Evolutionary conservation across 2,329 filamentous ascomycete genomes (phyloP), one percentile per base, ranked within the genome.

Genomic region (Penicillium sp.): DNA sequence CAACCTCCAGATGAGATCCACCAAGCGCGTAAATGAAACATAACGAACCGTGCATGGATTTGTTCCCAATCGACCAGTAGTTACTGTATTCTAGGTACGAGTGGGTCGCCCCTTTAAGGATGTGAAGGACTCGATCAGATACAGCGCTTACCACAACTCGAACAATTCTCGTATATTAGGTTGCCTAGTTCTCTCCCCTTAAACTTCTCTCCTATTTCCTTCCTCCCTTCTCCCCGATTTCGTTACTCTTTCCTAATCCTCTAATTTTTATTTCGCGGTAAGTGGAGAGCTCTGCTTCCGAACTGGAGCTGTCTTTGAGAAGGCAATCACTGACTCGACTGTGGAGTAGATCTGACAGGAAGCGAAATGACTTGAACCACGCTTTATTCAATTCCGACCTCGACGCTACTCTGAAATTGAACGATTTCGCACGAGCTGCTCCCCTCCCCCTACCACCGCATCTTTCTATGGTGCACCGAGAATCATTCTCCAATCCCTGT

Each of bases 101-200:
- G 49, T 51, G 49, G 49, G 42, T 42, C 40, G 13, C 50, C 54
- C 52, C 54, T 54, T 45, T 56, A 49, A 50, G 40, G 40, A 41
- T 49, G 40, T 41, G 31, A 26, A 16, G 31, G 10, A 37, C 35
- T 37, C 35, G 35, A 37, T 37, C 35, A 9, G 23, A 32, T 9
- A 20, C 18, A 24, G 18, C 23, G 18, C 29, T 7, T 32, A n/a
- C n/a, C n/a, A n/a, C n/a, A n/a, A n/a, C n/a, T n/a, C n/a, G 14
- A 11, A 16, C 26, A 27, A 11, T 18, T 34, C 31, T 32, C 31
- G 10, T 18, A 18, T 34, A 34, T 34, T 34, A 34, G 31, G 8
- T 18, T 34, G 14, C n/a, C 14, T 34, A 34, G 31, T 11, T 34
- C 31, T 40, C 7, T 36, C 37, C 36, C 6, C 27, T 27, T 36